These are phyloP conservation scores for Mycena amicta DNA, from an alignment of 768 basidiomycete genomes.

Conservation along the genomic window DNA sequence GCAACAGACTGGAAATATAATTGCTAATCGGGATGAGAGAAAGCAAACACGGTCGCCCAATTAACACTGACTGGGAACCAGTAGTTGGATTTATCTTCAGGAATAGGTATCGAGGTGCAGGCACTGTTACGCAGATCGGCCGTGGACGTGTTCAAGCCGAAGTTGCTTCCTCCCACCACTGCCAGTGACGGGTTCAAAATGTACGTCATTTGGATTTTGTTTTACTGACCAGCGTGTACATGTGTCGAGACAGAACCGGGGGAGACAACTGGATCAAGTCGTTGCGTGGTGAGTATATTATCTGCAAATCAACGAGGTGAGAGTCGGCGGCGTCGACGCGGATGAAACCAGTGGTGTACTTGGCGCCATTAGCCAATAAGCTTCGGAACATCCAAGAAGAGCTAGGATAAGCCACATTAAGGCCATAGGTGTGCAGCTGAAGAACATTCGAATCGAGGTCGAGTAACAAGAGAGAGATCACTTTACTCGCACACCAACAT, in stretches of 20 bases:
- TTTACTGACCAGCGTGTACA: slow-evolving; percentile 13
- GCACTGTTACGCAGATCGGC: slow-evolving; percentile 11
- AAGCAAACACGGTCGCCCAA: too few species aligned
- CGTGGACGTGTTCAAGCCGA: slow-evolving; percentile 20
- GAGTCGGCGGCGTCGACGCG: too few species aligned
- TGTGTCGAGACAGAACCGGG: slow-evolving; percentile 21
- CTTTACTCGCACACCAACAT: too few species aligned
- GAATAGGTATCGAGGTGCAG: slow-evolving; percentile 22
- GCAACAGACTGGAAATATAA: slow-evolving; percentile 21
- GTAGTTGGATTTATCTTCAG: slow-evolving; percentile 23
- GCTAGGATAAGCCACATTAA: too few species aligned
- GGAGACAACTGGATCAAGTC: slow-evolving; percentile 19
- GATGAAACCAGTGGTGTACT: slow-evolving; percentile 1
- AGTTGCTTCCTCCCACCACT: slow-evolving; percentile 23
- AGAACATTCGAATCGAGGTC: too few species aligned
- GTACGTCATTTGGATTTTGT: neutral
- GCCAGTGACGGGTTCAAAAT: neutral
- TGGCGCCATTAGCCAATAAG: slow-evolving; percentile 22
- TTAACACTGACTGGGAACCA: slow-evolving; percentile 21
- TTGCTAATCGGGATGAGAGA: neutral
- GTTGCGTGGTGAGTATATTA: slow-evolving; percentile 22
- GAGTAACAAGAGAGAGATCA: too few species aligned
- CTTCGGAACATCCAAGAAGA: too few species aligned
- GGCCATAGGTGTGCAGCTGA: too few species aligned
- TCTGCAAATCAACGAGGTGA: slow-evolving; percentile 9